These are phyloP conservation scores for Urostyla sp. DNA, from an alignment of 73 alveolate species.

Conservation along the genomic window DNA sequence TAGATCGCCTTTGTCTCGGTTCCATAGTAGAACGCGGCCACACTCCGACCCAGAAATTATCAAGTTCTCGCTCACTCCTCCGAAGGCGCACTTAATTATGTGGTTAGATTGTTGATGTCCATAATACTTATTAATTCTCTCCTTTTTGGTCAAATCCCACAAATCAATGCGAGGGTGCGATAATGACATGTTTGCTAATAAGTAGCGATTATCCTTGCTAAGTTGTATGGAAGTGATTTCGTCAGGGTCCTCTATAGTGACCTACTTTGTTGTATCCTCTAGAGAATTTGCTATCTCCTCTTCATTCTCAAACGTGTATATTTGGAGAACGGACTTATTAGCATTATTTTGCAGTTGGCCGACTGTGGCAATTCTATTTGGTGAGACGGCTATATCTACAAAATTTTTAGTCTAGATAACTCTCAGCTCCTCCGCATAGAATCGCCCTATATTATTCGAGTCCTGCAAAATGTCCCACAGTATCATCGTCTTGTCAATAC, in stretches of 20 bases:
- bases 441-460: neutral
- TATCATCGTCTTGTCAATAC: constrained; percentile 45
- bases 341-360: constrained; percentile 6
- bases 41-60: constrained; percentile 82
- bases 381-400: constrained; percentile 21
- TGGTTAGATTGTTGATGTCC: constrained; percentile 70
- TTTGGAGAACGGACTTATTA: no score
- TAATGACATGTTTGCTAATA: constrained; percentile 68
- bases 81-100: constrained; percentile 77
- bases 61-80: constrained; percentile 74
- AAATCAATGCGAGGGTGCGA: constrained; percentile 61
- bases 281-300: neutral
- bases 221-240: constrained; percentile 6
- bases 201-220: constrained; percentile 62
- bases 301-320: neutral
- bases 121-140: constrained; percentile 58
- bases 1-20: constrained; percentile 52
- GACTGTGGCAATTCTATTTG: constrained; percentile 1
- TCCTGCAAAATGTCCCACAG: constrained; percentile 45
- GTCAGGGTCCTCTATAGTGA: constrained; percentile 6
- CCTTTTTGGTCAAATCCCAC: constrained; percentile 67
- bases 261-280: no score
- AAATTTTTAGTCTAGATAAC: constrained; percentile 8
- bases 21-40: constrained; percentile 72
- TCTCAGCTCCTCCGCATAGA: neutral